Percentiles rank a stretch among this genome's conserved stretches.
These are phyloP conservation scores for Tolypocladium album DNA, from an alignment of 2,329 filamentous ascomycete species.

Conservation along the genomic window DNA sequence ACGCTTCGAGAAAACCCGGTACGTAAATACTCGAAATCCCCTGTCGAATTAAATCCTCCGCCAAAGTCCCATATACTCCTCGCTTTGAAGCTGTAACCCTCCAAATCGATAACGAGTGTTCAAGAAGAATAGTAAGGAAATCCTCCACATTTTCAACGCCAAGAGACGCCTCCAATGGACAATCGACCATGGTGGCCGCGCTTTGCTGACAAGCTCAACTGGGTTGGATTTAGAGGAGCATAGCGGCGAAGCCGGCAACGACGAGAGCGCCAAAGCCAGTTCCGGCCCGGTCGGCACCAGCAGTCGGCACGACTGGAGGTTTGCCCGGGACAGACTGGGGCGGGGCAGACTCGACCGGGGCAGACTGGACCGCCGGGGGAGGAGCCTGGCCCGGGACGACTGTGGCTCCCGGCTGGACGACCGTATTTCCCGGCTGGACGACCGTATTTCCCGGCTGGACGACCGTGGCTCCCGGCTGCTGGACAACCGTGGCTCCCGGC, in stretches of 20 bases:
- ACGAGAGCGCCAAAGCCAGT: slow-evolving; percentile 25
- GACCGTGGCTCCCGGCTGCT: too few relatives aligned
- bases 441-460: too few relatives aligned
- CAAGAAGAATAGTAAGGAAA: not conserved
- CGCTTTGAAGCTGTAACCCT: not conserved
- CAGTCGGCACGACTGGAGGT: slow-evolving; percentile 21
- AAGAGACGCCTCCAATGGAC: not conserved
- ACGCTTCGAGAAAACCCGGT: not conserved
- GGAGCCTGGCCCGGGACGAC: too few relatives aligned
- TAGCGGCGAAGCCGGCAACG: slow-evolving; percentile 25
- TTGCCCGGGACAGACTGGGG: too few relatives aligned
- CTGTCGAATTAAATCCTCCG: not conserved
- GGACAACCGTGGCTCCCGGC: too few relatives aligned
- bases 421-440: too few relatives aligned
- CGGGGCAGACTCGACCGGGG: too few relatives aligned
- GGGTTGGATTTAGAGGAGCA: slow-evolving; percentile 20
- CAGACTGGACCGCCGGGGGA: too few relatives aligned
- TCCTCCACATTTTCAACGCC: not conserved
- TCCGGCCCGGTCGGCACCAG: slow-evolving; percentile 23
- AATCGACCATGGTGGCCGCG: not conserved
- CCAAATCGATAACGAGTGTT: not conserved
- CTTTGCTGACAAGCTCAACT: not conserved
- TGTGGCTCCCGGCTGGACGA: too few relatives aligned
- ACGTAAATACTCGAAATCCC: not conserved
- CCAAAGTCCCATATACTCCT: not conserved